These are phyloP conservation scores for Eustoma russellianum DNA, from an alignment of 257 asterid genomes.

Conservation along the genomic window DNA sequence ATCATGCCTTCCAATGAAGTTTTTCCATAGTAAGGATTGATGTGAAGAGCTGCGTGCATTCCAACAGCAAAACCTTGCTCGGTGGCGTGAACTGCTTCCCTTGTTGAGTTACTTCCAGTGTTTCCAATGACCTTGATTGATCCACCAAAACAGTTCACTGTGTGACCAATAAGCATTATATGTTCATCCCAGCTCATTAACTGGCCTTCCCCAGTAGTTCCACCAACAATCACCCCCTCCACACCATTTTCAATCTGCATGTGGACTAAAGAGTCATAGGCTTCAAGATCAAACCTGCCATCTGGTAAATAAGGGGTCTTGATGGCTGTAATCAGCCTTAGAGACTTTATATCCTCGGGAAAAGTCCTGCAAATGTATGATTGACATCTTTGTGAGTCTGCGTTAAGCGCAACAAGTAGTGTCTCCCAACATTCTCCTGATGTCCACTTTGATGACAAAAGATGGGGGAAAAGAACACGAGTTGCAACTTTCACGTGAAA, in stretches of 20 bases:
- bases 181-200: slow-evolving; percentile 93
- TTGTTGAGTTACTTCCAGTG: slow-evolving; percentile 87
- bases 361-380: slow-evolving; percentile 46
- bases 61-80: slow-evolving; percentile 96
- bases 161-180: slow-evolving; percentile 86
- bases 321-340: slow-evolving; percentile 68
- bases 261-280: slow-evolving; percentile 60
- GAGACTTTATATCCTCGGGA: slow-evolving; percentile 62
- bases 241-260: slow-evolving; percentile 69
- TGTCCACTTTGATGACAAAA: too few relatives aligned
- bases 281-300: slow-evolving; percentile 84
- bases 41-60: slow-evolving; percentile 90
- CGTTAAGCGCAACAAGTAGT: background rate
- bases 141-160: slow-evolving; percentile 78
- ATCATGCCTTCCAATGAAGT: slow-evolving; percentile 70
- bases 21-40: slow-evolving; percentile 86
- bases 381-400: slow-evolving; percentile 1
- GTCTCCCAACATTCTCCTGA: background rate
- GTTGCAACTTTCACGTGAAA: too few relatives aligned
- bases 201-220: slow-evolving; percentile 93
- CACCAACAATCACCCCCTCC: slow-evolving; percentile 82
- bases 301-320: slow-evolving; percentile 85
- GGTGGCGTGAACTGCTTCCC: slow-evolving; percentile 83
- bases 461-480: too few relatives aligned
- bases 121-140: slow-evolving; percentile 80